Evolutionary conservation across 2,329 filamentous ascomycete species (phyloP), one percentile per base, ranked within the genome.

Genomic region (Golovinomyces cichoracearum): DNA sequence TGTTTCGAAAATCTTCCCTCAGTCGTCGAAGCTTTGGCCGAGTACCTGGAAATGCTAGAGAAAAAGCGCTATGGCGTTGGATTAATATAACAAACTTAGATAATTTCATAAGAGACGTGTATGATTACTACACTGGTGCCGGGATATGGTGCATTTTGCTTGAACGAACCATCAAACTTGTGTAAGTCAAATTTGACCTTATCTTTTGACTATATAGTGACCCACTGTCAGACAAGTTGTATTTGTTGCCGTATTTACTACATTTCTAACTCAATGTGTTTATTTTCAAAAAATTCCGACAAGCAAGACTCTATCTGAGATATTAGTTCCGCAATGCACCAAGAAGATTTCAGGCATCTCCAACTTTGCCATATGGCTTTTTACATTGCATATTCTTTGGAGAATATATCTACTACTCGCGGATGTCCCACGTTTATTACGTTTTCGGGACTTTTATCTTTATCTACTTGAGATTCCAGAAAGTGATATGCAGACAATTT

Each of bases 11-110:
- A 26, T 49, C 50, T 15, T 51, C 52, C 7, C 68, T 69, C 26
- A 64, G 66, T 61, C 68, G 67, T 53, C 69, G 68, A 53, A 68
- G 66, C 50, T 66, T 65, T 31, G 68, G 66, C 10, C 63, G 69
- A 47, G 65, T 59, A 19, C 50, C 65, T 48, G 65, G 69, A 25
- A 72, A 74, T 56, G 73, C 76, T 0, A 72, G 72, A 61, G 74
- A 79, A 55, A 76, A 73, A 57, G 79, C 79, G 19, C 69, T 82
- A 67, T 83, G 77, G 74, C 68, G 74, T 52, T 83, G 78, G 74
- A 74, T 76, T 17, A 82, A 82, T 56, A 76, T 81, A 35, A 70
- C 72, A 49, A 79, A 82, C 56, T 60, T 83, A 49, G 79, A 83
- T 58, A 73, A 72, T 48, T 83, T 82, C 57, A 65, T 83, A 52